These are phyloP conservation scores for Leccinum subgranulosum DNA, from an alignment of 768 basidiomycete species.

Conservation along the genomic window DNA sequence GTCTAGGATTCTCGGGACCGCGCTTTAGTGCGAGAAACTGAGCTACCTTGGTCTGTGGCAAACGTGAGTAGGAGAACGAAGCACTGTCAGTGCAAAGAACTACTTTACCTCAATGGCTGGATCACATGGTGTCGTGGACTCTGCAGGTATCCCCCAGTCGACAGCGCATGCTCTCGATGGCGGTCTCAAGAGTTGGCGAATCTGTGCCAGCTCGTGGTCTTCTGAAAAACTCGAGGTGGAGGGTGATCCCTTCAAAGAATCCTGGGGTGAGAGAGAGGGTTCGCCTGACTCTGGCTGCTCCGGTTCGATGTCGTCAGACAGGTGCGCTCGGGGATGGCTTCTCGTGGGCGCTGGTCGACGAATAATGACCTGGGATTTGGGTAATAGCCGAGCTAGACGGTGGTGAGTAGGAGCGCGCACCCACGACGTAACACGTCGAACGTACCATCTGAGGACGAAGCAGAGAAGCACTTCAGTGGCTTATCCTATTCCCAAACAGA, in stretches of 20 bases:
- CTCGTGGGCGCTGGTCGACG: constrained; percentile 47
- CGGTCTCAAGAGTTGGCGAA: constrained; percentile 58
- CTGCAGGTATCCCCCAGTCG: constrained; percentile 78
- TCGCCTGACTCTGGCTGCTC: constrained; percentile 8
- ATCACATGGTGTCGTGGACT: constrained; percentile 52
- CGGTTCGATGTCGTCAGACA: constrained; percentile 43
- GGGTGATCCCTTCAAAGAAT: constrained; percentile 12
- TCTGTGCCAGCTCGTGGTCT: constrained; percentile 47
- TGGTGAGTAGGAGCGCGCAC: background rate
- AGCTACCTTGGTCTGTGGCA: constrained; percentile 67
- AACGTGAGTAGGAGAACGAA: background rate
- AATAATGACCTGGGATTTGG: constrained; percentile 60
- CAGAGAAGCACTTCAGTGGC: constrained; percentile 36
- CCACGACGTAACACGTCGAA: background rate
- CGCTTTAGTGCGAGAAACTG: constrained; percentile 76
- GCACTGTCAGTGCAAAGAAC: background rate
- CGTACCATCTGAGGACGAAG: constrained; percentile 31
- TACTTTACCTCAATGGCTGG: constrained; percentile 55
- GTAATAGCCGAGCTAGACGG: constrained; percentile 37
- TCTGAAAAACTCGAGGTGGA: constrained; percentile 20
- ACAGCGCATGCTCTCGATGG: constrained; percentile 59
- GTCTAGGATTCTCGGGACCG: constrained; percentile 60
- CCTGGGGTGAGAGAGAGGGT: constrained; percentile 11
- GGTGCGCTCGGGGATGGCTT: constrained; percentile 47
- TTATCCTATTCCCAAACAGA: constrained; percentile 65